These are phyloP conservation scores for Cyphellophora europaea DNA, from an alignment of 2,329 filamentous ascomycete species.

Conservation along the genomic window DNA sequence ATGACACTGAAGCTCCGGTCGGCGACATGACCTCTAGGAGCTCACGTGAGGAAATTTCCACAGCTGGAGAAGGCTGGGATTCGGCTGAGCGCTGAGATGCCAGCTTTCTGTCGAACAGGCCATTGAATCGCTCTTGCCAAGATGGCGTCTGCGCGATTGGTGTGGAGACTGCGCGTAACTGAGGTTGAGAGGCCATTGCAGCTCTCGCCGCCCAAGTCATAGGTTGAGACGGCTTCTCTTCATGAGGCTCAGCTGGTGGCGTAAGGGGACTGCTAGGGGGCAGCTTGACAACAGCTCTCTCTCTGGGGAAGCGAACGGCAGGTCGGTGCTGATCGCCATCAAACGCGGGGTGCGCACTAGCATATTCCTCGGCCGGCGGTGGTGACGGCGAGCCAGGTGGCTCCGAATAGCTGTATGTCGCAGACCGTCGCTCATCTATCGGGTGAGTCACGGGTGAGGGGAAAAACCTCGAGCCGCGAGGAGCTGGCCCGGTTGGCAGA, in stretches of 20 bases:
- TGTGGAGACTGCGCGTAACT: constrained; percentile 28
- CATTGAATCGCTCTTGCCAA: constrained; percentile 55
- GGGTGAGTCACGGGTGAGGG: constrained; percentile 21
- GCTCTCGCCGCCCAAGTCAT: constrained; percentile 28
- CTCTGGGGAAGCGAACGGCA: constrained; percentile 47
- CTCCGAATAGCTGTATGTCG: constrained; percentile 24
- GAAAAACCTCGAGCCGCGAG: constrained; percentile 40
- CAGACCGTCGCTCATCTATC: constrained; percentile 25
- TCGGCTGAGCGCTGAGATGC: too few relatives aligned
- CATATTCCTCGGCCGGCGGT: constrained; percentile 48
- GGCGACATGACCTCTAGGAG: constrained; percentile 47
- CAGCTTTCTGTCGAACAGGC: constrained; percentile 47
- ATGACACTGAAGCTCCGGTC: constrained; percentile 13
- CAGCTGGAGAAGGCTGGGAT: constrained; percentile 35
- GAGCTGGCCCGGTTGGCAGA: constrained; percentile 20
- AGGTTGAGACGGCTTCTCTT: constrained; percentile 18
- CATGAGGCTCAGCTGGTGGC: constrained; percentile 13
- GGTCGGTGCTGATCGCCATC: constrained; percentile 41
- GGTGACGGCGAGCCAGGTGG: constrained; percentile 35
- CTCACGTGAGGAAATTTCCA: constrained; percentile 60
- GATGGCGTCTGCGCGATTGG: constrained; percentile 38
- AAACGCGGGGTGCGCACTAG: constrained; percentile 47
- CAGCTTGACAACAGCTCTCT: constrained; percentile 69
- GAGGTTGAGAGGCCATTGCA: constrained; percentile 25
- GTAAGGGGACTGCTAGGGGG: constrained; percentile 34